phyloP scores from a whole-genome alignment of 2,329 filamentous ascomycete genomes.

The Microcyclosporella mali region DNA sequence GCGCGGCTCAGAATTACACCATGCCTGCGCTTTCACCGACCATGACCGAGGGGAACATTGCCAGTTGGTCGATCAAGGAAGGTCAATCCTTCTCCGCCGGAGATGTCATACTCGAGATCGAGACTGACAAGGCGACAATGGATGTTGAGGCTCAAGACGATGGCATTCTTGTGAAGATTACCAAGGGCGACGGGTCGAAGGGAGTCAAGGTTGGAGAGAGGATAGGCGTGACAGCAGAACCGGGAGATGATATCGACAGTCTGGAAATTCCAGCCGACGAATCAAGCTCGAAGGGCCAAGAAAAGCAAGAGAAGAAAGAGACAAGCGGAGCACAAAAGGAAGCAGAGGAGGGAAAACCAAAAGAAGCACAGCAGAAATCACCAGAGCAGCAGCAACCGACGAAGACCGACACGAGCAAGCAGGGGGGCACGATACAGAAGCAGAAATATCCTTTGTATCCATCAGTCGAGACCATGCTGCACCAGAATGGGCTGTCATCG shows the following conservation, averaged over 20 bases:
- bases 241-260: slow-evolving; percentile 68
- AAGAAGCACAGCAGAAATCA: slow-evolving; percentile 7
- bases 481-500: slow-evolving; percentile 68
- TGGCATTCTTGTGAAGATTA: slow-evolving; percentile 78
- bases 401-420: slow-evolving; percentile 14
- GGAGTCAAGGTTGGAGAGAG: slow-evolving; percentile 68
- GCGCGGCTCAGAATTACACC: slow-evolving; percentile 77
- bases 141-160: slow-evolving; percentile 91
- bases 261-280: slow-evolving; percentile 72
- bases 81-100: slow-evolving; percentile 75
- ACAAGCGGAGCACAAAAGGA: slow-evolving; percentile 6
- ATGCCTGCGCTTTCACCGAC: slow-evolving; percentile 90
- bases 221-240: slow-evolving; percentile 77
- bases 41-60: slow-evolving; percentile 90
- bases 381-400: slow-evolving; percentile 7
- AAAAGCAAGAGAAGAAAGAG: slow-evolving; percentile 11
- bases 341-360: slow-evolving; percentile 11
- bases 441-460: slow-evolving; percentile 71
- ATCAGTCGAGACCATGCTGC: slow-evolving; percentile 76
- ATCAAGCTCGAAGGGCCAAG: slow-evolving; percentile 28
- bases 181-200: slow-evolving; percentile 67
- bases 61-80: slow-evolving; percentile 79
- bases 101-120: slow-evolving; percentile 84
- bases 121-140: slow-evolving; percentile 93
- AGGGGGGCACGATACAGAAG: slow-evolving; percentile 48